Base-by-base conservation (phyloP, 805 yeast genomes). In the Schwanniomyces occidentalis region DNA sequence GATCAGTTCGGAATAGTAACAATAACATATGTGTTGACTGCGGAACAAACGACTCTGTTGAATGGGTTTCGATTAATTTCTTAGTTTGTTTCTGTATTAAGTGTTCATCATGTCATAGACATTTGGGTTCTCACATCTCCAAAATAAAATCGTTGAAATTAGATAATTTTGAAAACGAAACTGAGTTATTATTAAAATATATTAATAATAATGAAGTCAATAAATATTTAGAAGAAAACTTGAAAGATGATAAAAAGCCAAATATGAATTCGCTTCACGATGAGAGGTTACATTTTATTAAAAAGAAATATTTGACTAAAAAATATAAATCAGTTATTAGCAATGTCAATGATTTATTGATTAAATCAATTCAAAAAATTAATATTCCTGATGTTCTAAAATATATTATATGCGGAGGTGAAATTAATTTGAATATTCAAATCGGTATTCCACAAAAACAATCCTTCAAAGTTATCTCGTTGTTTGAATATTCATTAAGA, bases 41-140 rank as follows among this genome's bases (percentile, higher is more conserved):
- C 64, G 82, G 82, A 0, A 52, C 78, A 2, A 49, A 58, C 0
- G 76, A 71, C 10, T 62, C 75, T 9, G 95, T 85, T 10, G 96
- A 89, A 46, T 90, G 96, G 96, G 74, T 91, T 3, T 85, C 96
- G 0, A 68, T 87, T 39, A 89, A 85, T 49, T 58, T 82, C 26
- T 59, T 88, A 35, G 78, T 80, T 18, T 76, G 82, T 3, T 66
- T 91, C 16, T 90, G 98, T 58, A 81, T 87, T 28, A 79, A 81
- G 32, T 90, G 98, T 50, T 80, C 96, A 0, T 89, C 95, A 0
- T 80, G 82, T n/a, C 97, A 90, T 57, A 69, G 96, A 36, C 80
- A 87, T 14, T 58, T 91, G 53, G 96, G 97, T 0, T 72, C 95
- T 0, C 89, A 84, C 44, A 71, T 88, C 4, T 76, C 93, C 5